Evolutionary conservation across 2,329 filamentous ascomycete genomes (phyloP).

Genomic region (Aspergillus bombycis): DNA sequence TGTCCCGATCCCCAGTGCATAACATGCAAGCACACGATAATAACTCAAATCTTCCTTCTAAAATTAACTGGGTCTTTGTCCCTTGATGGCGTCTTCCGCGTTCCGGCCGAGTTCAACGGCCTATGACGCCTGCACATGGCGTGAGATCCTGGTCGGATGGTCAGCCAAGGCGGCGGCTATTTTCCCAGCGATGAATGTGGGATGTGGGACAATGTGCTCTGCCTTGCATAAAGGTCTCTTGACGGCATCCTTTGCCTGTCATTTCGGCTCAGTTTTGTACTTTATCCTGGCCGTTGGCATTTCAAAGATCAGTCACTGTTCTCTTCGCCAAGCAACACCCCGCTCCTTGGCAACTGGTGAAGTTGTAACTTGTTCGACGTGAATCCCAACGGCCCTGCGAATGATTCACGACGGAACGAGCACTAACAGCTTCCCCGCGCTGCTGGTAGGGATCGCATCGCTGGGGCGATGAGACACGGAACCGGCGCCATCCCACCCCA

Average conservation of each 20-base stretch:
- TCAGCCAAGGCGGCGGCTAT: background rate
- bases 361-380: background rate
- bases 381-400: background rate
- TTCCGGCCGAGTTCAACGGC: background rate
- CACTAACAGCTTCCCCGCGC: background rate
- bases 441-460: background rate
- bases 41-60: background rate
- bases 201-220: background rate
- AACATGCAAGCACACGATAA: background rate
- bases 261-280: background rate
- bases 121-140: background rate
- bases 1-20: background rate
- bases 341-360: background rate
- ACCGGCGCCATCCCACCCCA: background rate
- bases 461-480: background rate
- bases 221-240: background rate
- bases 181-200: background rate
- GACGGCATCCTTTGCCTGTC: background rate
- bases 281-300: background rate
- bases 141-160: background rate
- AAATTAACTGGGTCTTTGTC: background rate
- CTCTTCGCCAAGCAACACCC: background rate
- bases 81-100: background rate
- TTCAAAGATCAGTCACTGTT: background rate
- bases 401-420: background rate